Conservation (phyloP, 2,329 filamentous ascomycete species). For the Xylaria arbuscula region DNA sequence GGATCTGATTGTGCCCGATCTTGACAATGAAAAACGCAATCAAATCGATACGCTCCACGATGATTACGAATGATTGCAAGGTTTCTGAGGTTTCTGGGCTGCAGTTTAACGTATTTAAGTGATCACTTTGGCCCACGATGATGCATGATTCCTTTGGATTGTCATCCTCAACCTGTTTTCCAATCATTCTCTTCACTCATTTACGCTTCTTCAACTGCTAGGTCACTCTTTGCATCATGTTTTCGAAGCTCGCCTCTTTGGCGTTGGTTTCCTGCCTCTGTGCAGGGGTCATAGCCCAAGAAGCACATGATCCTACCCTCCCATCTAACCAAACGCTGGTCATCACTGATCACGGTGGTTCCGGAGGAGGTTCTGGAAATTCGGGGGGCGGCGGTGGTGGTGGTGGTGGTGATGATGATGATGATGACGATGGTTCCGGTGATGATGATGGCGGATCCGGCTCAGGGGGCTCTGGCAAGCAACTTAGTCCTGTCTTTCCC, state of each 20-base stretch:
- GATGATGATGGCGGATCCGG: conserved; percentile 36
- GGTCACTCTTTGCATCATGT: conserved; percentile 32
- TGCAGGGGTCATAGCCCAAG: conserved; percentile 33
- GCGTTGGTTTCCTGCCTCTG: conserved; percentile 37
- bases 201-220: conserved; percentile 10
- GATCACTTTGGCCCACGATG: conserved; percentile 2
- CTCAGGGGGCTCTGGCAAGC: not conserved
- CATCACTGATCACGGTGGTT: conserved; percentile 23
- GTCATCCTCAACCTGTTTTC: conserved; percentile 14
- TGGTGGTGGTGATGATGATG: too few relatives aligned
- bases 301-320: conserved; percentile 37
- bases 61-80: conserved; percentile 17
- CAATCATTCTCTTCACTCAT: conserved; percentile 10
- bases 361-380: too few relatives aligned
- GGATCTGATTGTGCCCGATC: conserved; percentile 1
- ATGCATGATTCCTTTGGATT: conserved; percentile 15
- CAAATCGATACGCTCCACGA: conserved; percentile 7
- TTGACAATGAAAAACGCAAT: conserved; percentile 14
- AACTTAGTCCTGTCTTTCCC: conserved; percentile 32
- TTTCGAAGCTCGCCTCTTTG: conserved; percentile 36
- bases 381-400: too few relatives aligned
- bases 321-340: conserved; percentile 40
- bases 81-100: not conserved
- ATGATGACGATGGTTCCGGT: conserved; percentile 36
- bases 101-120: conserved; percentile 23